A percentile compares a stretch with the other conserved stretches of the same genome.
Evolutionary conservation across 1,139 yeast species (phyloP).

Genomic region (Spathaspora sp.): DNA sequence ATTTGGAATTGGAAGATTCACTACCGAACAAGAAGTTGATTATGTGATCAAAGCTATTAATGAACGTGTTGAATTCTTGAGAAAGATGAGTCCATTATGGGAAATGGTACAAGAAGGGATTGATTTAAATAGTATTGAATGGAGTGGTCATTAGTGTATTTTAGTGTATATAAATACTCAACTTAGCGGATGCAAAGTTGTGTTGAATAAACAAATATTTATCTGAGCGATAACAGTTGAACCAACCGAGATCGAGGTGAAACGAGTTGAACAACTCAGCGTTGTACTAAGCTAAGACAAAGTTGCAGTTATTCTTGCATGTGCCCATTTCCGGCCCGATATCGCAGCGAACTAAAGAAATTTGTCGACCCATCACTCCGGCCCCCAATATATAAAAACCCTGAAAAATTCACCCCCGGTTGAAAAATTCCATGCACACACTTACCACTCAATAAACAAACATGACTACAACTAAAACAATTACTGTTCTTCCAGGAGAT

Average conservation of each 20-base stretch:
- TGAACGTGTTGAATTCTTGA: constrained; percentile 85
- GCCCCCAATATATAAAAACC: neutral
- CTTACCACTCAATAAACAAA: constrained; percentile 6
- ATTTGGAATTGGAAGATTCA: constrained; percentile 95
- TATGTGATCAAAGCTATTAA: constrained; percentile 86
- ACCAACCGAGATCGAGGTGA: too few relatives aligned
- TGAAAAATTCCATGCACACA: neutral
- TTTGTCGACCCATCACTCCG: neutral
- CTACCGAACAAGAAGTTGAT: constrained; percentile 94
- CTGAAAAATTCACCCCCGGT: neutral
- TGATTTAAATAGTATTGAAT: constrained; percentile 87
- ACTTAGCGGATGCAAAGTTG: neutral
- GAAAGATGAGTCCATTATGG: constrained; percentile 96
- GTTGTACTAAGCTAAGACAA: too few relatives aligned
- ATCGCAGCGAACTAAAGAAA: neutral
- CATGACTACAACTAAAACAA: constrained; percentile 49
- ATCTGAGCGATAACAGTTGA: too few relatives aligned
- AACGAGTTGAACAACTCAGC: too few relatives aligned
- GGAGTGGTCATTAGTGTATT: constrained; percentile 79
- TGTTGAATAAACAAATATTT: too few relatives aligned
- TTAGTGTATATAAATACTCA: neutral
- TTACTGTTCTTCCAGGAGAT: constrained; percentile 93
- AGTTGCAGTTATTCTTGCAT: too few relatives aligned
- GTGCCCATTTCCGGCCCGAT: neutral
- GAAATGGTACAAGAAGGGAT: constrained; percentile 99